Evolutionary conservation across 225 moss, liverwort and hornwort species (phyloP).

Genomic region (Physcomitrium patens): DNA sequence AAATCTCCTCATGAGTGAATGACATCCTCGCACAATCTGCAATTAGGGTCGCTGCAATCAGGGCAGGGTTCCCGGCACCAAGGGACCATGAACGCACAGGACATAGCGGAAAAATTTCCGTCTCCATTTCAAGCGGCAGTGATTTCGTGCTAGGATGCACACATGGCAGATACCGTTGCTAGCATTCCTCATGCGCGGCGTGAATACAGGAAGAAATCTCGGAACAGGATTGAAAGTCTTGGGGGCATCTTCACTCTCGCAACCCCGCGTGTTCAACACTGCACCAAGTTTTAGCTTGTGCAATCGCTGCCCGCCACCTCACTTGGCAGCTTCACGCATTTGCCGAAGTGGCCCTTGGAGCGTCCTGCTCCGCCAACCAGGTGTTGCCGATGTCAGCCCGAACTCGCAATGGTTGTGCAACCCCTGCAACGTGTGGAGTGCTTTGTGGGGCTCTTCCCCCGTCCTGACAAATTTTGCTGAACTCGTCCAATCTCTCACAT

Average conservation of each 20-base stretch:
- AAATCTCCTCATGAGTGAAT: background rate
- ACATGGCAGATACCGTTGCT: conserved; percentile 25
- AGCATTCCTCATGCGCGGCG: background rate
- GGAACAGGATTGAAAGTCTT: background rate
- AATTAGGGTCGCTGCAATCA: background rate
- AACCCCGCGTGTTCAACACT: background rate
- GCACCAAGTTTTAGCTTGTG: rapidly evolving
- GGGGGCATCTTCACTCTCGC: background rate
- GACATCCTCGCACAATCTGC: background rate
- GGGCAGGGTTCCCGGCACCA: background rate
- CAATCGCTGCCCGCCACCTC: background rate
- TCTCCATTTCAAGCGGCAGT: conserved; percentile 4
- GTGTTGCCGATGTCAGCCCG: background rate
- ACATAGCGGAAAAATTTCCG: background rate
- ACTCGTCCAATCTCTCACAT: background rate
- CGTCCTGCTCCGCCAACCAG: conserved; percentile 19
- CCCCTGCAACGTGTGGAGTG: conserved; percentile 18
- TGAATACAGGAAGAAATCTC: background rate
- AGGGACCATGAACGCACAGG: background rate
- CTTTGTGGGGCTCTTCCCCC: background rate
- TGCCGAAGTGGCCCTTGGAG: background rate
- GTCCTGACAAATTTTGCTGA: no score
- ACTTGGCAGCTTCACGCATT: background rate
- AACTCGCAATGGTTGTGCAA: background rate
- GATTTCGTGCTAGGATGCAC: conserved; percentile 2